Evolutionary conservation across 108 stramenopile genomes (phyloP).

Genomic region (Cyclotella kingstonii): DNA sequence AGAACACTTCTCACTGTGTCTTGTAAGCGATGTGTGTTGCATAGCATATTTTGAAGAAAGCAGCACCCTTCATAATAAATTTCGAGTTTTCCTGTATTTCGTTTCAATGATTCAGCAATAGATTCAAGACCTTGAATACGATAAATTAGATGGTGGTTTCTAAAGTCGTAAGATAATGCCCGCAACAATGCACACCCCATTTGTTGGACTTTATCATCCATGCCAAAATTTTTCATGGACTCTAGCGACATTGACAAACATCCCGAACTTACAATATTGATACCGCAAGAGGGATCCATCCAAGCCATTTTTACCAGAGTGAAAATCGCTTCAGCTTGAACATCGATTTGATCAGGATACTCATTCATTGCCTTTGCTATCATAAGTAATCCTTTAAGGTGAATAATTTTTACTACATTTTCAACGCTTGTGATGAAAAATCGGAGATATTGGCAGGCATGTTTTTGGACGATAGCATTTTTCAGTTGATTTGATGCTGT

Average conservation of each 20-base stretch:
- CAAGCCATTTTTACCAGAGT: constrained; percentile 17
- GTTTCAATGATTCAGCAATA: constrained; percentile 30
- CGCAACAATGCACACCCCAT: constrained; percentile 31
- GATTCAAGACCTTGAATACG: constrained; percentile 26
- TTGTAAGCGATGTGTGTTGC: constrained; percentile 6
- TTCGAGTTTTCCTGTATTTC: constrained; percentile 15
- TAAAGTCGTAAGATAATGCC: constrained; percentile 38
- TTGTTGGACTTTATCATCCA: constrained; percentile 21
- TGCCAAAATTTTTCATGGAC: constrained; percentile 24
- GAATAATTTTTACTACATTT: constrained; percentile 8
- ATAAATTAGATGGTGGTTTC: constrained; percentile 20
- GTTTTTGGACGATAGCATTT: neutral
- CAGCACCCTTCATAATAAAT: constrained; percentile 24
- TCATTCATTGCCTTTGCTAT: constrained; percentile 26
- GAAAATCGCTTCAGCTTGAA: constrained; percentile 26
- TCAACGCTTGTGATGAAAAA: constrained; percentile 12
- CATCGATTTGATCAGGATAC: constrained; percentile 4
- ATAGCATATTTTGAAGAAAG: constrained; percentile 37
- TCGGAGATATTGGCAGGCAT: constrained; percentile 20
- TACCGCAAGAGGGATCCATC: constrained; percentile 10
- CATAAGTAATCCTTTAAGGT: constrained; percentile 17
- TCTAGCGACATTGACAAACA: constrained; percentile 12
- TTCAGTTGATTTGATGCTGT: constrained; percentile 10
- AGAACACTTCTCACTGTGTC: constrained; percentile 3
- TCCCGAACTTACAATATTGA: constrained; percentile 19